A percentile compares a stretch with the other conserved stretches of the same genome.
Evolutionary conservation across 257 asterid genomes (phyloP).

Genomic region (Solanum chilense): DNA sequence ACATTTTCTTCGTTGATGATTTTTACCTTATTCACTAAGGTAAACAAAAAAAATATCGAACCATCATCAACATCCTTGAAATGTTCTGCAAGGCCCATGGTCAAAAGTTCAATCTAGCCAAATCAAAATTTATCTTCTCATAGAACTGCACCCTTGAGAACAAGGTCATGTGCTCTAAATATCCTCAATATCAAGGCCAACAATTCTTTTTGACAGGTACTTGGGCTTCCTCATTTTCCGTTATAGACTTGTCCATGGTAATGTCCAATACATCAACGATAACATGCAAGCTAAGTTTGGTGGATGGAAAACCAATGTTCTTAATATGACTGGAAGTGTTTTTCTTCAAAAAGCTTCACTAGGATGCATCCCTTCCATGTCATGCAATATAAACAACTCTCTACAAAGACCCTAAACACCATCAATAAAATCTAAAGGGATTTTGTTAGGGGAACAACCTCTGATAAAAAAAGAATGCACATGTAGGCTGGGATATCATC

Average conservation of each 20-base stretch:
- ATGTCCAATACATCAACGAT: too few relatives aligned
- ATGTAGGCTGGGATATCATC: background rate
- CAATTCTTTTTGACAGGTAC: background rate
- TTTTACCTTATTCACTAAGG: background rate
- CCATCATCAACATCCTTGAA: background rate
- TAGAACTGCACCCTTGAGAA: background rate
- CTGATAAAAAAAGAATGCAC: background rate
- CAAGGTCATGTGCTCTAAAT: background rate
- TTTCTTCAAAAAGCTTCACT: background rate
- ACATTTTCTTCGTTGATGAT: background rate
- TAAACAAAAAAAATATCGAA: too few relatives aligned
- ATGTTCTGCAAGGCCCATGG: background rate
- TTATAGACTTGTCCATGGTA: background rate
- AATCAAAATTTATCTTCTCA: too few relatives aligned
- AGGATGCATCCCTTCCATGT: background rate
- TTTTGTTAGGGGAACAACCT: background rate
- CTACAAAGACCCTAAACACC: background rate
- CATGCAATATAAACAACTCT: background rate
- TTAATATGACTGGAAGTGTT: background rate
- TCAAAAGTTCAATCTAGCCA: background rate
- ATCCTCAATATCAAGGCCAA: background rate
- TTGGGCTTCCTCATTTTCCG: background rate
- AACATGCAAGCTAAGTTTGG: background rate
- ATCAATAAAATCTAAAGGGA: background rate
- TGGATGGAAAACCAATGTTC: background rate